phyloP scores from a whole-genome alignment of 2,329 filamentous ascomycete genomes.

The Fusarium marasasianum region DNA sequence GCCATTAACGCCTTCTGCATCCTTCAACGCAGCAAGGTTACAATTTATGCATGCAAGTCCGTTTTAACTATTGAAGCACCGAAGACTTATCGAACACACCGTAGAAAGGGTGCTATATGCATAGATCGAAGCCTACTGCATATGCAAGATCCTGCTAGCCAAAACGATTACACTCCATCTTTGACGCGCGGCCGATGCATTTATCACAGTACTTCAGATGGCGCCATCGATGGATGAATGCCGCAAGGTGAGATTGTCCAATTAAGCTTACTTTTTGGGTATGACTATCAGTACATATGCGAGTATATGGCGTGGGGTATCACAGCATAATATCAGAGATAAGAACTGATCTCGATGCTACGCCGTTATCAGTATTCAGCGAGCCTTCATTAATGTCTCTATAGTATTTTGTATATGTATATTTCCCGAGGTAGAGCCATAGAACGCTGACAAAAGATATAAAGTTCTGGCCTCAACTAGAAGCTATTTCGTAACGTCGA shows the following conservation, averaged over 20 bases:
- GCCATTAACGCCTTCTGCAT: not conserved
- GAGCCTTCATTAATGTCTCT: rapidly evolving
- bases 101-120: not conserved
- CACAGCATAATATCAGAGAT: not conserved
- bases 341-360: not conserved
- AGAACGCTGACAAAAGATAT: not conserved
- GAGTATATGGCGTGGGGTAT: not conserved
- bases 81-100: not conserved
- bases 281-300: not conserved
- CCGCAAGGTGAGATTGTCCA: not conserved
- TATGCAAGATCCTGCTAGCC: constrained; percentile 15
- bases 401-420: too few species aligned
- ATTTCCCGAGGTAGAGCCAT: rapidly evolving
- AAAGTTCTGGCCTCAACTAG: not conserved
- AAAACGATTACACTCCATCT: not conserved
- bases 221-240: not conserved
- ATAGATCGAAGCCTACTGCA: not conserved
- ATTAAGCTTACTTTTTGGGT: not conserved
- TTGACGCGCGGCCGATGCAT: not conserved
- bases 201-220: not conserved
- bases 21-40: not conserved
- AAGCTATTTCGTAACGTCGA: not conserved
- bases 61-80: not conserved
- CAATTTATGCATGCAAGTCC: not conserved
- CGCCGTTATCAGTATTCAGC: not conserved